phyloP scores from a whole-genome alignment of 2,329 filamentous ascomycete species.

The Sporothrix protearum region DNA sequence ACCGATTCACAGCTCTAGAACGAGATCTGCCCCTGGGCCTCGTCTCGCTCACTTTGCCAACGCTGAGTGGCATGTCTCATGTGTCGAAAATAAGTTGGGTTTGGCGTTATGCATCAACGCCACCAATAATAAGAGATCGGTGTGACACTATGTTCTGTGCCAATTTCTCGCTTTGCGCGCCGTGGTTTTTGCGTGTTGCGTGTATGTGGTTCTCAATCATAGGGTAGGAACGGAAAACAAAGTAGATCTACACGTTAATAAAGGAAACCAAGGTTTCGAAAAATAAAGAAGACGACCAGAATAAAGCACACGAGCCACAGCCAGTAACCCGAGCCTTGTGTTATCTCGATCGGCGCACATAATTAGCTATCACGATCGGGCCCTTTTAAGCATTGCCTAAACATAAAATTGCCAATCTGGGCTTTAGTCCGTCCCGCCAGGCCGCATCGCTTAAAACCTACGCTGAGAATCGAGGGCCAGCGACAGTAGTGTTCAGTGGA shows the following conservation, averaged over 20 bases:
- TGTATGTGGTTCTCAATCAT: not conserved
- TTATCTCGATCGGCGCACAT: not conserved
- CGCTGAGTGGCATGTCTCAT: not conserved
- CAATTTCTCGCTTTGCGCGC: not conserved
- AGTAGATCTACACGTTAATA: no score
- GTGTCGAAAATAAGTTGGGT: not conserved
- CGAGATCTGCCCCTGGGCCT: not conserved
- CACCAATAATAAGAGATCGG: not conserved
- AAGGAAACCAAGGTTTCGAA: not conserved
- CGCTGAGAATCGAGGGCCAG: not conserved
- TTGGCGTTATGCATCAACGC: not conserved
- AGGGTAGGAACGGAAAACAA: not conserved
- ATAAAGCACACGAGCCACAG: not conserved
- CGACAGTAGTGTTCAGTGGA: not conserved
- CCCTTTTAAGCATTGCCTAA: not conserved
- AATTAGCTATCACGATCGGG: not conserved
- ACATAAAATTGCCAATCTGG: not conserved
- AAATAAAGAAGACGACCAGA: not conserved
- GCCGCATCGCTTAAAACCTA: not conserved
- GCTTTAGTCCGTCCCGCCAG: not conserved
- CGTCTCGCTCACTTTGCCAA: not conserved
- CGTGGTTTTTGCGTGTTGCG: not conserved
- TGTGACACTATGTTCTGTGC: not conserved
- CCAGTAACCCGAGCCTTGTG: not conserved
- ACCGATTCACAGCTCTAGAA: not conserved